phyloP scores from a whole-genome alignment of 2,329 filamentous ascomycete genomes.

The Beauveria sp. region DNA sequence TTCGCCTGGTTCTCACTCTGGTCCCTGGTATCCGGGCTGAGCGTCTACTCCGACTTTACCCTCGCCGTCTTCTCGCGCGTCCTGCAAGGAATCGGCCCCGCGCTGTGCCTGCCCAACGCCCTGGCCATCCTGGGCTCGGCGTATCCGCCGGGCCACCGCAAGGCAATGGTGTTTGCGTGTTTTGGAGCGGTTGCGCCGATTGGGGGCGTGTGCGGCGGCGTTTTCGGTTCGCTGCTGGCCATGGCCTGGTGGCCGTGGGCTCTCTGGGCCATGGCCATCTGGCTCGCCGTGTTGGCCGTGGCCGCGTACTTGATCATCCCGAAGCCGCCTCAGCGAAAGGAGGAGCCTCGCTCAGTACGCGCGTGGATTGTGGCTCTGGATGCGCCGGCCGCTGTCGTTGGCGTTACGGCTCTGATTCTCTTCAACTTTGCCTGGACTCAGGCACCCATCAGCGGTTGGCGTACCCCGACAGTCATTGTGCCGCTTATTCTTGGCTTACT shows the following conservation, averaged over 20 bases:
- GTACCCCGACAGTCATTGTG: conserved; percentile 45
- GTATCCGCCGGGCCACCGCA: conserved; percentile 46
- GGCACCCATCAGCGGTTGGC: conserved; percentile 52
- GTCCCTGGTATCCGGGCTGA: conserved; percentile 39
- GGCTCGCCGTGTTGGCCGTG: conserved; percentile 25
- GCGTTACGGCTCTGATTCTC: conserved; percentile 49
- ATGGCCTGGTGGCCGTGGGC: conserved; percentile 41
- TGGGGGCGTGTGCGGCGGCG: conserved; percentile 35
- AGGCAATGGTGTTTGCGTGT: conserved; percentile 51
- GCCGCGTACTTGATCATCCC: conserved; percentile 30
- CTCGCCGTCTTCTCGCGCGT: conserved; percentile 46
- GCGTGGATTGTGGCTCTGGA: conserved; percentile 28
- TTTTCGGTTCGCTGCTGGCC: conserved; percentile 33
- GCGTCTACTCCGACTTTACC: conserved; percentile 30
- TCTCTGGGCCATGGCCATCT: conserved; percentile 34
- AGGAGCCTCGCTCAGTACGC: neutral
- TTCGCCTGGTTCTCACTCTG: conserved; percentile 48
- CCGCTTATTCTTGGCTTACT: conserved; percentile 50
- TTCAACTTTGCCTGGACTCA: conserved; percentile 65
- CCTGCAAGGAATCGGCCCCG: conserved; percentile 54
- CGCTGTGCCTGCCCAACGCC: conserved; percentile 55
- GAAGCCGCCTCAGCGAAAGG: conserved; percentile 15
- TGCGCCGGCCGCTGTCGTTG: conserved; percentile 31
- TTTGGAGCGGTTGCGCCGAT: conserved; percentile 40
- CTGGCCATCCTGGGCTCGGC: conserved; percentile 53